phyloP scores from a whole-genome alignment of 768 basidiomycete species.

The Amanita pallidorosea region DNA sequence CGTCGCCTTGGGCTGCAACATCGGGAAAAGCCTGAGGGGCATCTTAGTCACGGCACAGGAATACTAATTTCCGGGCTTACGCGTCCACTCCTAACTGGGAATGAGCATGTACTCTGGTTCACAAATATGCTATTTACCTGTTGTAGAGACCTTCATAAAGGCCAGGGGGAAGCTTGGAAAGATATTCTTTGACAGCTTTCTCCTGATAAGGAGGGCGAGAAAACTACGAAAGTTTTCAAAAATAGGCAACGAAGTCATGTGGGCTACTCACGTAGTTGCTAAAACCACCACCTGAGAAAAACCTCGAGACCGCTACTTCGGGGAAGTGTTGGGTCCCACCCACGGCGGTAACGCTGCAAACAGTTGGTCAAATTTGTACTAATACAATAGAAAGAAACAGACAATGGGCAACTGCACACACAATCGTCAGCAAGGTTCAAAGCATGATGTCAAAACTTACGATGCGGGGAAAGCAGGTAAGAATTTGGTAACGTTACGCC shows the following conservation, averaged over 20 bases:
- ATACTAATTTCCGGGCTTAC: slow-evolving; percentile 20
- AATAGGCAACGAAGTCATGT: neutral
- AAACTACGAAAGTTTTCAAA: slow-evolving; percentile 26
- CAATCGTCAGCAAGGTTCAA: neutral
- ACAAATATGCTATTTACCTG: slow-evolving; percentile 1
- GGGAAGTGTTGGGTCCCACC: slow-evolving; percentile 54
- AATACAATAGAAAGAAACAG: slow-evolving; percentile 9
- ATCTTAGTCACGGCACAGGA: neutral
- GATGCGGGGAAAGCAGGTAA: slow-evolving; percentile 51
- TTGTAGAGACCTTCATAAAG: slow-evolving; percentile 54
- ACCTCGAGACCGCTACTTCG: slow-evolving; percentile 37
- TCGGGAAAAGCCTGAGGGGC: slow-evolving; percentile 45
- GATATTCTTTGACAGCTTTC: slow-evolving; percentile 28
- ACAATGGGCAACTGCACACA: slow-evolving; percentile 38
- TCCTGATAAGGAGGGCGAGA: slow-evolving; percentile 44
- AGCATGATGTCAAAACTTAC: slow-evolving; percentile 13
- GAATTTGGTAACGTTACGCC: slow-evolving; percentile 42
- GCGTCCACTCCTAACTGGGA: neutral
- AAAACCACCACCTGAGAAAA: slow-evolving; percentile 68
- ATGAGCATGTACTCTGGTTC: neutral
- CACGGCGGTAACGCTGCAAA: slow-evolving; percentile 56
- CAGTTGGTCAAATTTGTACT: neutral
- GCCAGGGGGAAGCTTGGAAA: slow-evolving; percentile 31
- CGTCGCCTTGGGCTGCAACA: slow-evolving; percentile 46
- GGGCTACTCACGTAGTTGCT: slow-evolving; percentile 44